Conservation (phyloP, 257 asterid genomes). For the Sherardia arvensis region DNA sequence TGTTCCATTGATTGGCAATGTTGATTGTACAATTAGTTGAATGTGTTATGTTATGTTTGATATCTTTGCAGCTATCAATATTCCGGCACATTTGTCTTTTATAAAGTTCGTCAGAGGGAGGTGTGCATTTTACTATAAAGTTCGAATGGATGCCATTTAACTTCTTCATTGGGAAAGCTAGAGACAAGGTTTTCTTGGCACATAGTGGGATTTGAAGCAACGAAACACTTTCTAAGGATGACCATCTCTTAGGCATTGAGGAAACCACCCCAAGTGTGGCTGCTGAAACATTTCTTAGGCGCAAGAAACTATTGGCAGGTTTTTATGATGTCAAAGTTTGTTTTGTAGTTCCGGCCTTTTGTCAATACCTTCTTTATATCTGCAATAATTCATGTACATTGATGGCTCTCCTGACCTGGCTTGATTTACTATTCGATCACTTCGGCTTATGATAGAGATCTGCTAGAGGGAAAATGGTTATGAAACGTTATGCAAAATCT, state of each 20-base stretch:
- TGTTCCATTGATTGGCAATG: slow-evolving; percentile 10
- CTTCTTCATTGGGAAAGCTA: slow-evolving; percentile 48
- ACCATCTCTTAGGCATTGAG: slow-evolving; percentile 34
- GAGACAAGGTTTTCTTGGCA: slow-evolving; percentile 31
- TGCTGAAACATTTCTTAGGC: slow-evolving; percentile 52
- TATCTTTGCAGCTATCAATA: slow-evolving; percentile 59
- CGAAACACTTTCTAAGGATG: slow-evolving; percentile 22
- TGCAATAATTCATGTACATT: not conserved
- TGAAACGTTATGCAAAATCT: no score
- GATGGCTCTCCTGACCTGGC: not conserved
- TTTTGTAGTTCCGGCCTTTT: not conserved
- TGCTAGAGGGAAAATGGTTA: slow-evolving; percentile 81
- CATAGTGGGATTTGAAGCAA: slow-evolving; percentile 21
- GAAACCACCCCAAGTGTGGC: slow-evolving; percentile 47
- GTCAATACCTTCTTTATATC: not conserved
- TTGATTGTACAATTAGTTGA: not conserved
- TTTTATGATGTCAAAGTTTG: slow-evolving; percentile 5
- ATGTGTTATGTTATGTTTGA: slow-evolving; percentile 7
- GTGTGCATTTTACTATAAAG: no score
- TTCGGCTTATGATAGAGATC: slow-evolving; percentile 44
- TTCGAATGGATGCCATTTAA: no score
- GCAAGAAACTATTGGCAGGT: slow-evolving; percentile 77
- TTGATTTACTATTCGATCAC: slow-evolving; percentile 2
- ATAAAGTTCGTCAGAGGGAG: slow-evolving; percentile 89
- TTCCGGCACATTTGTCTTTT: slow-evolving; percentile 54